phyloP scores from a whole-genome alignment of 805 yeast genomes.

The Torulaspora gathmanii region DNA sequence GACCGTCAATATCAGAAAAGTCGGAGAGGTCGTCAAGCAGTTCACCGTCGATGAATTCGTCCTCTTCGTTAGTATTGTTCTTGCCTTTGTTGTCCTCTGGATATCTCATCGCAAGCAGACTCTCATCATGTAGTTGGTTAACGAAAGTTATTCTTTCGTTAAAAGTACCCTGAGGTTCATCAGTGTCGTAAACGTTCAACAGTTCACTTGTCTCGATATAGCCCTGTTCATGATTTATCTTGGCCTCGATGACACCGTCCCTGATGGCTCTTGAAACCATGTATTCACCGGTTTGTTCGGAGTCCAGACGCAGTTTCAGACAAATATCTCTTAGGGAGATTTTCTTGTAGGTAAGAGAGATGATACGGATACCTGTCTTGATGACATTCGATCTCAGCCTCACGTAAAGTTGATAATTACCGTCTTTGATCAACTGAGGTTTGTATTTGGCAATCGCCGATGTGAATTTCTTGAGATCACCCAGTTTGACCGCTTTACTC shows the following conservation, averaged over 20 bases:
- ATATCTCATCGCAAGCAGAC: conserved; percentile 92
- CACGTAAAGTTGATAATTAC: conserved; percentile 75
- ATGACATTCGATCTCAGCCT: conserved; percentile 95
- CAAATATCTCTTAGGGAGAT: conserved; percentile 93
- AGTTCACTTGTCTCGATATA: conserved; percentile 87
- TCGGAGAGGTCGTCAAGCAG: conserved; percentile 33
- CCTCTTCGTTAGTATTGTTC: conserved; percentile 18
- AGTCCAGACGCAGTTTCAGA: conserved; percentile 82
- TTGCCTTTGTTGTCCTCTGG: conserved; percentile 44
- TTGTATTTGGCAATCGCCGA: conserved; percentile 63
- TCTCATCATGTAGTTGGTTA: conserved; percentile 81
- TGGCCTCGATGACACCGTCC: conserved; percentile 96
- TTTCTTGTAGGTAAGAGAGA: conserved; percentile 83
- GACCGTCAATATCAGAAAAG: conserved; percentile 35
- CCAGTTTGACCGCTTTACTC: conserved; percentile 86
- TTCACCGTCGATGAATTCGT: conserved; percentile 21
- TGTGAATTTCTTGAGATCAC: conserved; percentile 80
- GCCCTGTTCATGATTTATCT: conserved; percentile 84
- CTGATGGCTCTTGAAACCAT: conserved; percentile 94
- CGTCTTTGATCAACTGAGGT: conserved; percentile 61
- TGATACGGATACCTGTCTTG: conserved; percentile 93
- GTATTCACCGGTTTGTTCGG: conserved; percentile 94
- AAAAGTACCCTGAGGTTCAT: conserved; percentile 78
- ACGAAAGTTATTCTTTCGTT: conserved; percentile 94
- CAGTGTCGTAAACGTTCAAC: conserved; percentile 80